phyloP scores from a whole-genome alignment of 2,329 filamentous ascomycete genomes.

The Colletotrichum musicola region DNA sequence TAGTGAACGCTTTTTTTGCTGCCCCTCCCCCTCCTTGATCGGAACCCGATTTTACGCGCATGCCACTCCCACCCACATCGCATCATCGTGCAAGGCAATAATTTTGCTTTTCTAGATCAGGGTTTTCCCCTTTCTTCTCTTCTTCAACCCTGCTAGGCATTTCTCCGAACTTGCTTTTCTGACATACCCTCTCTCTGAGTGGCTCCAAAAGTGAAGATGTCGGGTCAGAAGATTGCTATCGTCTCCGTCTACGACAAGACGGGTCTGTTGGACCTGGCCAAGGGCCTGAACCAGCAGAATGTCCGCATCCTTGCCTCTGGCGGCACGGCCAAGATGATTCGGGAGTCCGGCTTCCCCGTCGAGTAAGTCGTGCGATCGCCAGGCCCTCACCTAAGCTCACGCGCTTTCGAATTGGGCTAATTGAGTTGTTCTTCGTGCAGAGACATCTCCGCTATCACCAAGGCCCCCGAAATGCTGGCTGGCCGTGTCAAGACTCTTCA shows the following conservation, averaged over 20 bases:
- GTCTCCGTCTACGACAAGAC: constrained; percentile 99
- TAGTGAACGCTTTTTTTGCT: constrained; percentile 25
- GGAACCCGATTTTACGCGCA: constrained; percentile 37
- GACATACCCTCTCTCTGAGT: constrained; percentile 12
- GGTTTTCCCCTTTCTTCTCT: neutral
- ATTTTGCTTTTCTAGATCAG: constrained; percentile 17
- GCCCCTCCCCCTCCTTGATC: constrained; percentile 39
- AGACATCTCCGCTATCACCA: constrained; percentile 97
- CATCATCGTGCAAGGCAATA: constrained; percentile 37
- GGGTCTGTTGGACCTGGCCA: constrained; percentile 90
- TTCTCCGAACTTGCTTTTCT: neutral
- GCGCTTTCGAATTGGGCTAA: neutral
- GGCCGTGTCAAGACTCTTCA: constrained; percentile 92
- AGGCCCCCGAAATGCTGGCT: constrained; percentile 95
- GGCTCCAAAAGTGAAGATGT: constrained; percentile 38
- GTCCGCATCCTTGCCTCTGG: constrained; percentile 94
- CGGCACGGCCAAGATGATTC: constrained; percentile 95
- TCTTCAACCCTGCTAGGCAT: neutral
- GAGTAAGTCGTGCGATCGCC: constrained; percentile 73
- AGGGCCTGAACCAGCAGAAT: constrained; percentile 89
- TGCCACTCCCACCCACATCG: constrained; percentile 26
- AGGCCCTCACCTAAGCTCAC: neutral
- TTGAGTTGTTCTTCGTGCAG: constrained; percentile 56
- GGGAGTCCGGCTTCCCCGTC: constrained; percentile 94
- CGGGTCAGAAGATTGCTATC: constrained; percentile 78